Evolutionary conservation across 352 stramenopile species (phyloP), one percentile per base, ranked within the genome.

Genomic region (Phytophthora kernoviae): DNA sequence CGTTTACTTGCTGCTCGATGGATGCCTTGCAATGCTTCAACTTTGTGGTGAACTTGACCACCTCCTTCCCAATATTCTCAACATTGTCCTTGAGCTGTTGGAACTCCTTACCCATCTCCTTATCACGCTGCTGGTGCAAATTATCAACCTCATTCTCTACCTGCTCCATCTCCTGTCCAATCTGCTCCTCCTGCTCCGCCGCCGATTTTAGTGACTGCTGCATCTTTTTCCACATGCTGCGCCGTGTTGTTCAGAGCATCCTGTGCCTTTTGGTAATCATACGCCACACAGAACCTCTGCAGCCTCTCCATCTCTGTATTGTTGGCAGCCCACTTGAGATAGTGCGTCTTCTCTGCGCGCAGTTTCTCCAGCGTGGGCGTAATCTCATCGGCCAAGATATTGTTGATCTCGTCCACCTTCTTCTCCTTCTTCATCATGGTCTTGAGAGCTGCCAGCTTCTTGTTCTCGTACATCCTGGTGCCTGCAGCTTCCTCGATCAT

Each of bases 391-490:
- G 88, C 88, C 11, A 99, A 68, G 45, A 99, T 97, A 51, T 88
- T 96, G 64, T 99, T 99, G 70, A 99, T 98, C 81, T 99, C 97
- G 54, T 99, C 91, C 18, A 99, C 96, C 65, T 99, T 99, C 65
- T 94, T 96, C 64, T 99, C 96, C 77, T 99, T 99, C 77, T 99
- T 99, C 22, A 98, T 93, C 77, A 99, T 99, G 26, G 97, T 99
- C 81, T 98, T 99, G 49, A 99, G 81, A 26, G 98, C 97, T 27
- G 84, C 87, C 18, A 97, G 82, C 81, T 99, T 99, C 72, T 99
- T 99, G 56, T 97, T 99, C 77, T 99, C 98, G 81, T 99, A 99
- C 98, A 99, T 99, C 55, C 97, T 88, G 46, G 98, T 99, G 20
- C 98, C 98, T 5, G 97, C 97, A 1, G 98, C 97, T 68, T 99